Base-by-base conservation (phyloP, 1,284 basidiomycete species). In the Irpex lacteus region DNA sequence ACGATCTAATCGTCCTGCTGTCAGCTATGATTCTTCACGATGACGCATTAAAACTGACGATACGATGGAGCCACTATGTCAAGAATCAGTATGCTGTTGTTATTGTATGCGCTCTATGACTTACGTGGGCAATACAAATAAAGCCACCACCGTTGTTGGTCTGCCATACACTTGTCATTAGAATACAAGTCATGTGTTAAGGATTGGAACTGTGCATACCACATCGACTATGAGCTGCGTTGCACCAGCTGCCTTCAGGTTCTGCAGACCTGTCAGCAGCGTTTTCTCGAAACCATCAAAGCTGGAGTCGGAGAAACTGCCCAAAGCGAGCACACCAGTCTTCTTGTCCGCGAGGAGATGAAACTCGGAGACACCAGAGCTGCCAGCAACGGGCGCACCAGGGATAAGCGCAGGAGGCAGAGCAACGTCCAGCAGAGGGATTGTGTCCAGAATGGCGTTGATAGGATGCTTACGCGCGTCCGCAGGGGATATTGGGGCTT, bases 121-220 rank as follows among this genome's bases (percentile, higher is more conserved):
- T 73, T 68, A 86, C 85, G 73, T 86, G 83, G 34, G 85, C 84
- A 50, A 83, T 78, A 70, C 85, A 88, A 65, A 87, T 84, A 72
- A 82, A 87, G 6, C 81, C 86, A 66, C 86, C 85, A 52, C 85
- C 85, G 67, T 86, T 87, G 70, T 87, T 86, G 4, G 82, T 81
- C 85, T 86, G 62, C 5, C 8, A 15, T 15, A 9, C 11, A 11
- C 8, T 44, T 44, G 40, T 44, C 40, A 44, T 44, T 9, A 44
- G 40, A 11, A 44, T 56, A 15, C 13, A 61, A 19, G 6, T 32
- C 54, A 63, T 18, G 15, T 52, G 32, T 19, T 18, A 50, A 53
- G 34, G 13, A 8, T n/a, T n/a, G 26, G 4, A 44, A 54, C n/a
- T 8, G 21, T 15, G 68, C 71, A 44, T 32, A 71, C 85, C 66